phyloP scores from a whole-genome alignment of 2,329 filamentous ascomycete species.

The Ophiostoma himal-ulmi region DNA sequence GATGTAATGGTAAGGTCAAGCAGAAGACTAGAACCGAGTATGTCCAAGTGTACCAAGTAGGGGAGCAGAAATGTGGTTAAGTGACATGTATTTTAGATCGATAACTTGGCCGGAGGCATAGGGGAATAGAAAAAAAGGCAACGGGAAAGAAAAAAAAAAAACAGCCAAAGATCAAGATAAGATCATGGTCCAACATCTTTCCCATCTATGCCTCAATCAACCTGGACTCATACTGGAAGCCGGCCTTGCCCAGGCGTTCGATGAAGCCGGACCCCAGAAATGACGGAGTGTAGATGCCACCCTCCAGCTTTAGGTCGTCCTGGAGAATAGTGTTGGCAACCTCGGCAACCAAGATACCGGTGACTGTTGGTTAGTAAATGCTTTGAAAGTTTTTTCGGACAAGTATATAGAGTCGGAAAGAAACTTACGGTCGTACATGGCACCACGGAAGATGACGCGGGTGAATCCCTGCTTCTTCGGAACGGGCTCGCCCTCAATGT shows the following conservation, averaged over 20 bases:
- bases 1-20: neutral
- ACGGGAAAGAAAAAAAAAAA: neutral
- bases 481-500: conserved; percentile 34
- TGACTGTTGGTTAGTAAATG: conserved; percentile 44
- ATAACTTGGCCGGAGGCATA: no score
- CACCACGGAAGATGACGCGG: conserved; percentile 52
- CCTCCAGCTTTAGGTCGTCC: conserved; percentile 54
- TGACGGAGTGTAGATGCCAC: conserved; percentile 67
- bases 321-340: conserved; percentile 61
- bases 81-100: neutral
- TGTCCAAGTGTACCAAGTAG: neutral
- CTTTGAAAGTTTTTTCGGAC: neutral
- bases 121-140: neutral
- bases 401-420: neutral
- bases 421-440: conserved; percentile 59
- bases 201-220: conserved; percentile 25
- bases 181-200: neutral
- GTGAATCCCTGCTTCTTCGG: conserved; percentile 47
- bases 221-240: conserved; percentile 57
- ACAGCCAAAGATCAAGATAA: neutral
- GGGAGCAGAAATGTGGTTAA: neutral
- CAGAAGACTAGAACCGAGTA: neutral
- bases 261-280: conserved; percentile 63
- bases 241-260: conserved; percentile 54
- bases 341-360: conserved; percentile 57